Evolutionary conservation across 495 filamentous ascomycete genomes (phyloP).

Genomic region (Mytilinidion resinicola): DNA sequence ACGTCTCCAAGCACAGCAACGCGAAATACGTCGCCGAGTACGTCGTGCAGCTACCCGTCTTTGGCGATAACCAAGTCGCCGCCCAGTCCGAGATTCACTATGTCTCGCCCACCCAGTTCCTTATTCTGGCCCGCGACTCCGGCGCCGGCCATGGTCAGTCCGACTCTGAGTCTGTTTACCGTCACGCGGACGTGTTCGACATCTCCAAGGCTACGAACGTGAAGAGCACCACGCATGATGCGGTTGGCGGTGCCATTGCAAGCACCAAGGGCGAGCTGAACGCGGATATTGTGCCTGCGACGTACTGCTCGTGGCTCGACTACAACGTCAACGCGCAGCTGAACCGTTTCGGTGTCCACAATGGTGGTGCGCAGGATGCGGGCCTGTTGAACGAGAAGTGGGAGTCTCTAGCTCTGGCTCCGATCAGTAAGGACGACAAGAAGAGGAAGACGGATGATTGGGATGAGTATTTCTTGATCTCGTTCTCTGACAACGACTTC

Average conservation of each 20-base stretch:
- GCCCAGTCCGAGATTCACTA: constrained; percentile 66
- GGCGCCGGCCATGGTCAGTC: constrained; percentile 52
- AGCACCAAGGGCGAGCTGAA: constrained; percentile 50
- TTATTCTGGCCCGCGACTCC: constrained; percentile 65
- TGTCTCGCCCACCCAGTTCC: constrained; percentile 57
- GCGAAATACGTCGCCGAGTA: constrained; percentile 54
- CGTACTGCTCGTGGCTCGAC: constrained; percentile 66
- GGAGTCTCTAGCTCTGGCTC: constrained; percentile 64
- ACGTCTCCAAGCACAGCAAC: constrained; percentile 38
- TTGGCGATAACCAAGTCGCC: constrained; percentile 47
- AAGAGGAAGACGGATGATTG: constrained; percentile 22
- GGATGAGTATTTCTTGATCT: constrained; percentile 64
- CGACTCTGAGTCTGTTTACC: constrained; percentile 53
- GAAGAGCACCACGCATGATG: constrained; percentile 50
- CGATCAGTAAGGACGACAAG: constrained; percentile 44
- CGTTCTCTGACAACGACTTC: constrained; percentile 72
- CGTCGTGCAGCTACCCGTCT: constrained; percentile 61
- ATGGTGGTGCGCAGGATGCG: constrained; percentile 53
- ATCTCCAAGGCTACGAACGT: constrained; percentile 62
- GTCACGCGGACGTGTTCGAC: constrained; percentile 69
- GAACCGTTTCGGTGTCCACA: constrained; percentile 61
- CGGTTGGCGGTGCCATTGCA: constrained; percentile 45
- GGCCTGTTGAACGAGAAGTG: constrained; percentile 72
- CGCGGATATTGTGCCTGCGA: constrained; percentile 51
- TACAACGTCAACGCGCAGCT: constrained; percentile 66